Base-by-base conservation (phyloP, 306 rosid genomes). In the Prosopis cineraria region DNA sequence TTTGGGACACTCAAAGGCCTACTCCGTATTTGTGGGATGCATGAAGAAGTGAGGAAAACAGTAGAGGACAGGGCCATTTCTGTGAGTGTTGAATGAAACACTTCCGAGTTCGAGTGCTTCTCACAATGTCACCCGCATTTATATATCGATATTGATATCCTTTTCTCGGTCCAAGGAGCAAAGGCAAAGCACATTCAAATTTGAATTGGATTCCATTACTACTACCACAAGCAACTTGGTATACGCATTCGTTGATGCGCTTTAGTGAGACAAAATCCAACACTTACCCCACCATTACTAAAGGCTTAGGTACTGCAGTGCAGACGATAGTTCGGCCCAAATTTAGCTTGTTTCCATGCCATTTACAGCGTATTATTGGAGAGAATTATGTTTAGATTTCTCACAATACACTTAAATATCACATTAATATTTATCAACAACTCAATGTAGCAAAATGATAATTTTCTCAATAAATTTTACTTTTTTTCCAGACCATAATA, bases 101-200 rank as follows among this genome's bases (percentile, higher is more conserved):
- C 31, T 20, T 19, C 3, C 22, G 29, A 30, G 67, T 60, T 60
- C 2, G 39, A 13, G 67, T 29, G 39, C 30, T 60, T 14, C 22
- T 29, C 62, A 55, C 13, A 24, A 22, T 10, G 6, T 24, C 22
- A 12, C 11, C 37, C 22, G 20, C 30, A 30, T 30, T 14, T 60
- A 60, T 60, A 63, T 44, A 22, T 27, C 10, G 10, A 58, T 30
- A 5, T 50, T 63, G 47, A 16, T 68, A 68, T 78, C 73, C 83
- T 78, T 73, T 30, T 25, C 7, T 12, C 5, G 1, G 25, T 30
- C 1, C 55, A 39, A 1, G 55, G 73, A 78, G 80, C 33, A 78
- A 78, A 58, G 82, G 80, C 41, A 73, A n/a, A 52, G 59, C 59
- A 52, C 59, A 52, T 52, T 52, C 33, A 47, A 16, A 2, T 22